Evolutionary conservation across 495 filamentous ascomycete genomes (phyloP).

Genomic region (Aspergillus nidulans): DNA sequence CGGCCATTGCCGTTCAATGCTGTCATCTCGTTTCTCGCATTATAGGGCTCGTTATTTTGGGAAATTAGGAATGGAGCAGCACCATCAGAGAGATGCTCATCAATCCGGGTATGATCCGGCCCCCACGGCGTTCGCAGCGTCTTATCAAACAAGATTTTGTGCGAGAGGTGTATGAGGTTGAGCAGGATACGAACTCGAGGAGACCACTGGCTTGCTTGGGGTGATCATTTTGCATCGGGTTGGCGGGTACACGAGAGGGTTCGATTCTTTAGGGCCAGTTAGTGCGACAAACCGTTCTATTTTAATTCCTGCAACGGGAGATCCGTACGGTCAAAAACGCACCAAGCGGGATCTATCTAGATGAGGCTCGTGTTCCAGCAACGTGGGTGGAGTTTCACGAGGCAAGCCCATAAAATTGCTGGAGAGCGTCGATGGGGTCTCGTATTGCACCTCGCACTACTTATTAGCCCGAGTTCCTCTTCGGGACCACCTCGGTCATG

Average conservation of each 20-base stretch:
- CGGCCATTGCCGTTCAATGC: neutral
- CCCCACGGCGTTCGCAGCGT: slow-evolving; percentile 6
- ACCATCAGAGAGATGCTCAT: neutral
- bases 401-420: neutral
- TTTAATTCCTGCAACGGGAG: slow-evolving; percentile 7
- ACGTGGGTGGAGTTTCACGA: slow-evolving; percentile 11
- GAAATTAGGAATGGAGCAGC: neutral
- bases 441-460: slow-evolving; percentile 7
- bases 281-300: slow-evolving; percentile 8
- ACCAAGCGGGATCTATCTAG: neutral
- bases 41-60: slow-evolving; percentile 9
- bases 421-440: neutral
- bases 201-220: neutral
- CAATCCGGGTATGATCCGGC: neutral
- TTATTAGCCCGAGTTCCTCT: neutral
- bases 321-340: slow-evolving; percentile 5
- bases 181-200: slow-evolving; percentile 4
- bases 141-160: slow-evolving; percentile 3
- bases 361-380: slow-evolving; percentile 11
- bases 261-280: slow-evolving; percentile 3
- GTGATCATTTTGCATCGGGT: slow-evolving; percentile 1
- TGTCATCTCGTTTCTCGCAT: neutral
- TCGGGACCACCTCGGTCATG: neutral
- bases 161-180: neutral
- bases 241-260: slow-evolving; percentile 3